These are phyloP conservation scores for Acacia confusa DNA, from an alignment of 306 rosid genomes.

Conservation along the genomic window DNA sequence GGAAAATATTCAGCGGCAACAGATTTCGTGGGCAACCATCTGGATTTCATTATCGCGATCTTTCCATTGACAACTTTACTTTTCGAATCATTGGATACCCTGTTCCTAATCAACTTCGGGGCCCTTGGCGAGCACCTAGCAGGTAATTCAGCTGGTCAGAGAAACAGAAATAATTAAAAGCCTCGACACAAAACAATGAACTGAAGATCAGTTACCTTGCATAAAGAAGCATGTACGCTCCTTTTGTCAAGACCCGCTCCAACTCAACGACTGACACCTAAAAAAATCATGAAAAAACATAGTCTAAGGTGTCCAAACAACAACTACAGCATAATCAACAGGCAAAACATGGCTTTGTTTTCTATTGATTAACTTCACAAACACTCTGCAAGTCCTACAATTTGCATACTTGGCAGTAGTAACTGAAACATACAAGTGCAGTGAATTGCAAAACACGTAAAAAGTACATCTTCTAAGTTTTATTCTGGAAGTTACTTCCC, in stretches of 20 bases:
- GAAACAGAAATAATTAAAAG: constrained; percentile 22
- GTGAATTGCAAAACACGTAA: not conserved
- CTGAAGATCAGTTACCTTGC: constrained; percentile 58
- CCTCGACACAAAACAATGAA: not conserved
- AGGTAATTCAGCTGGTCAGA: constrained; percentile 28
- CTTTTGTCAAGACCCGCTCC: constrained; percentile 73
- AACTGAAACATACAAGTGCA: not conserved
- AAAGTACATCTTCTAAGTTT: not conserved
- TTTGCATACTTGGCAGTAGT: not conserved
- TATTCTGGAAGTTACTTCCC: not conserved
- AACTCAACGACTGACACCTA: constrained; percentile 78
- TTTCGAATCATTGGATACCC: constrained; percentile 52
- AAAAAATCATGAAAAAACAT: constrained; percentile 25
- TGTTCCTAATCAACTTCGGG: constrained; percentile 72
- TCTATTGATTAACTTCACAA: not conserved
- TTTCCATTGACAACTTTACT: constrained; percentile 46
- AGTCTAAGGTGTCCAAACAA: not conserved
- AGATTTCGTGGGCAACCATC: constrained; percentile 28
- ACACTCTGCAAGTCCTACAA: not conserved
- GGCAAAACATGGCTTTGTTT: not conserved
- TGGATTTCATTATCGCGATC: constrained; percentile 40
- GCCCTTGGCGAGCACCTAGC: constrained; percentile 91
- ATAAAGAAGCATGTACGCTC: constrained; percentile 95
- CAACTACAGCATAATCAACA: not conserved
- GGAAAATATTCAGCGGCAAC: constrained; percentile 34